These are phyloP conservation scores for Alloascoidea hylecoeti DNA, from an alignment of 805 yeast species.

Conservation along the genomic window DNA sequence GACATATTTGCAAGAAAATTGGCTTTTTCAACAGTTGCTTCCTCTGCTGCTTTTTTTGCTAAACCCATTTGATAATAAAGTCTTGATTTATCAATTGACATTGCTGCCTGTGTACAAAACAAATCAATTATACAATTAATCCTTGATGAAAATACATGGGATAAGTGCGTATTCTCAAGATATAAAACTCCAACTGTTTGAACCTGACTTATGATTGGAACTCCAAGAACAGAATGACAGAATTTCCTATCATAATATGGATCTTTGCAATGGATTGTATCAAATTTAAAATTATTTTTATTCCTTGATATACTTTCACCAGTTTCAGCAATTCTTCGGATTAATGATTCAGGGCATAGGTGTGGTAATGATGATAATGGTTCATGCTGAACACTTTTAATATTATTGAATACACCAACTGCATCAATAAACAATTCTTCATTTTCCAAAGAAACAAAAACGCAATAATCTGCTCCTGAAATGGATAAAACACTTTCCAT, in stretches of 20 bases:
- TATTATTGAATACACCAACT: constrained; percentile 13
- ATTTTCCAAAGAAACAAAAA: constrained; percentile 17
- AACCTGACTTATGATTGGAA: constrained; percentile 28
- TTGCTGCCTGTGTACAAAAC: constrained; percentile 37
- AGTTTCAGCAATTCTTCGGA: constrained; percentile 22
- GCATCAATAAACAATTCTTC: constrained; percentile 17
- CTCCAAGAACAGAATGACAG: constrained; percentile 23
- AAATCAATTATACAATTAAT: constrained; percentile 26
- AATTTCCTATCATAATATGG: constrained; percentile 22
- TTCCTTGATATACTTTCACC: constrained; percentile 23
- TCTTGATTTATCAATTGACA: constrained; percentile 31
- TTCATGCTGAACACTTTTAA: constrained; percentile 19
- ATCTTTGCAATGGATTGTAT: constrained; percentile 21
- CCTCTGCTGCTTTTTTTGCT: constrained; percentile 25
- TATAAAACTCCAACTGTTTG: constrained; percentile 31
- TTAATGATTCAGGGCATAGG: constrained; percentile 25
- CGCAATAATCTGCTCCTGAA: constrained; percentile 22
- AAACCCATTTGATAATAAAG: constrained; percentile 32
- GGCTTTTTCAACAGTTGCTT: constrained; percentile 39
- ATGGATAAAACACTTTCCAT: constrained; percentile 24
- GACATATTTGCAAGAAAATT: constrained; percentile 41
- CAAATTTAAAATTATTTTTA: constrained; percentile 21
- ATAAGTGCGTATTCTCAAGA: constrained; percentile 19
- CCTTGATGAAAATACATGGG: constrained; percentile 17
- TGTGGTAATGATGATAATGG: constrained; percentile 25